Evolutionary conservation across 768 basidiomycete species (phyloP).

Genomic region (Naganishia kalamii): DNA sequence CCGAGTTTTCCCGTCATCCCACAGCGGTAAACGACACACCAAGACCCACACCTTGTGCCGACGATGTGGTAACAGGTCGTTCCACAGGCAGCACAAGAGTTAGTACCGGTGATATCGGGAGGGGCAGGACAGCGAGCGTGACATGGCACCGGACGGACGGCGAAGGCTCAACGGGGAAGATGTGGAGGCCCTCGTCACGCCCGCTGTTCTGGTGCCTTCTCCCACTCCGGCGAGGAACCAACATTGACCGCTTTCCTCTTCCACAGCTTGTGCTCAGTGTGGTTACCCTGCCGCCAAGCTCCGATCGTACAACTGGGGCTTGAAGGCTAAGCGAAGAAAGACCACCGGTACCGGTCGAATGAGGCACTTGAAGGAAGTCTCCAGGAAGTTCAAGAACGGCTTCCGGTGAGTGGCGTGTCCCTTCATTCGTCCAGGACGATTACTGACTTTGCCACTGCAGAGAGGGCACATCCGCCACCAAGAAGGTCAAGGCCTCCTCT

Average conservation of each 20-base stretch:
- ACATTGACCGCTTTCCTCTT: not conserved
- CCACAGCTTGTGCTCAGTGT: conserved; percentile 82
- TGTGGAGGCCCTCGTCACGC: no score
- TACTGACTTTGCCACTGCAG: conserved; percentile 47
- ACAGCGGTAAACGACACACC: conserved; percentile 83
- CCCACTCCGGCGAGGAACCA: no score
- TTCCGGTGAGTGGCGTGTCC: conserved; percentile 61
- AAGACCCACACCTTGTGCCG: conserved; percentile 96
- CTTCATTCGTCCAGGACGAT: not conserved
- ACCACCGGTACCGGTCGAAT: conserved; percentile 97
- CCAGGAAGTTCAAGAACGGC: conserved; percentile 96
- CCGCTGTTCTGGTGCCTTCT: no score
- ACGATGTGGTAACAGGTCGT: conserved; percentile 88
- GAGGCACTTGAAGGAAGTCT: conserved; percentile 84
- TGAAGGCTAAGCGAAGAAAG: conserved; percentile 99
- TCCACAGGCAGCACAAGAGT: conserved; percentile 99
- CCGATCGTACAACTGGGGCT: conserved; percentile 94
- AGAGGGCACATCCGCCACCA: conserved; percentile 86
- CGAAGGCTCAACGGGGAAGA: not conserved
- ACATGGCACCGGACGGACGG: not conserved
- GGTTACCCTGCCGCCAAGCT: conserved; percentile 94
- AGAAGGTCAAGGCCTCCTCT: conserved; percentile 58
- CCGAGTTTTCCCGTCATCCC: not conserved
- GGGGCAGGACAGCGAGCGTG: not conserved
- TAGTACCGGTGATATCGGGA: conserved; percentile 39